Evolutionary conservation across 2,329 filamentous ascomycete species (phyloP).

Genomic region (Endothia cerciana): DNA sequence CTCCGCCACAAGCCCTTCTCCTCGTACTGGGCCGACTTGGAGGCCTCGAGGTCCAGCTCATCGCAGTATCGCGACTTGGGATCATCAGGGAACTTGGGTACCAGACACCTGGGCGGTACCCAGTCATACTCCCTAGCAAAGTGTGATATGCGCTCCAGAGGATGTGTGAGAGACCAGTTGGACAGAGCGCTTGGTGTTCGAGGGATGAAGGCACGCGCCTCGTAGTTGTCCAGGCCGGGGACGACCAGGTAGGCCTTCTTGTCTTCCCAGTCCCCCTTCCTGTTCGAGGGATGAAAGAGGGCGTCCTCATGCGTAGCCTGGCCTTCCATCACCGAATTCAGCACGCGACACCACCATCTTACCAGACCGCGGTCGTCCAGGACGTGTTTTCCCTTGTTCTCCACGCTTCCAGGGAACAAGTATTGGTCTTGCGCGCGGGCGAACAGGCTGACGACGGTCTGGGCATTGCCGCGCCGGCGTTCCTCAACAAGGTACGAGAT

Average conservation of each 20-base stretch:
- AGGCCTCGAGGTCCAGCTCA: constrained; percentile 84
- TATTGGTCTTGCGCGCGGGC: constrained; percentile 92
- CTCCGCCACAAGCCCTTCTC: constrained; percentile 77
- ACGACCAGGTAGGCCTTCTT: constrained; percentile 84
- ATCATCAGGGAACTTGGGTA: constrained; percentile 92
- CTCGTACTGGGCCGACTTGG: constrained; percentile 58
- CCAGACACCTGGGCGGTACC: constrained; percentile 79
- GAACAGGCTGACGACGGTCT: constrained; percentile 84
- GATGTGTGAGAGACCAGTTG: constrained; percentile 72
- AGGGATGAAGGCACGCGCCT: constrained; percentile 80
- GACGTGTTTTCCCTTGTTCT: constrained; percentile 86
- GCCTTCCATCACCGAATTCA: constrained; percentile 72
- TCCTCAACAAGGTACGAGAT: constrained; percentile 73
- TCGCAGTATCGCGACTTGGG: constrained; percentile 89
- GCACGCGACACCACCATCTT: constrained; percentile 91
- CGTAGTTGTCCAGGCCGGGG: constrained; percentile 81
- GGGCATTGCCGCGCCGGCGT: constrained; percentile 65
- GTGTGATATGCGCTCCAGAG: constrained; percentile 68
- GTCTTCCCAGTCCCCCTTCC: constrained; percentile 41
- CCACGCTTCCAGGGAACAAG: constrained; percentile 87
- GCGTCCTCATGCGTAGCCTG: constrained; percentile 37
- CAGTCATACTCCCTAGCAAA: constrained; percentile 60
- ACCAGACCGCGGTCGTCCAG: constrained; percentile 88
- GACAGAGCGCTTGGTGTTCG: constrained; percentile 51
- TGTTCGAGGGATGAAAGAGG: constrained; percentile 26